Percentiles rank a stretch among this genome's conserved stretches.
These are phyloP conservation scores for Dothistroma septosporum DNA, from an alignment of 2,329 filamentous ascomycete species.

Conservation along the genomic window DNA sequence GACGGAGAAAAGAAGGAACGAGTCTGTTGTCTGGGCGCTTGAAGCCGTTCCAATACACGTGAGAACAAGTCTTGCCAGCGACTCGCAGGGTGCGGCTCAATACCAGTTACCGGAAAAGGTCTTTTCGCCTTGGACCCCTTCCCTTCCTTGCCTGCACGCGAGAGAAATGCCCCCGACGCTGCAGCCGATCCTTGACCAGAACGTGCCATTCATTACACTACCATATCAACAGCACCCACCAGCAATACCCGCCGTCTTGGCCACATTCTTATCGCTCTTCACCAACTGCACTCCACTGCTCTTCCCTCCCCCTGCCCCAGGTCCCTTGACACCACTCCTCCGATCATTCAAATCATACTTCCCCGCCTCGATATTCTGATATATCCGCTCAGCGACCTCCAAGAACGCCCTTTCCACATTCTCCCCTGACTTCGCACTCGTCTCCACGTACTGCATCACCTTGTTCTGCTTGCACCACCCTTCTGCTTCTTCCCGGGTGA, in stretches of 20 bases:
- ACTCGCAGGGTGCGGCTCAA: background rate
- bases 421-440: slow-evolving; percentile 90
- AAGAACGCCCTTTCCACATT: slow-evolving; percentile 91
- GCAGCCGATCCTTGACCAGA: background rate
- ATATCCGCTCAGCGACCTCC: slow-evolving; percentile 90
- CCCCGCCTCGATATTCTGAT: slow-evolving; percentile 92
- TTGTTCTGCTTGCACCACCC: slow-evolving; percentile 84
- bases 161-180: background rate
- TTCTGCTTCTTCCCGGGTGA: slow-evolving; percentile 76
- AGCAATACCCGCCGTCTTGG: slow-evolving; percentile 28
- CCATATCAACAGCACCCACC: slow-evolving; percentile 26
- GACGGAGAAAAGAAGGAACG: no score
- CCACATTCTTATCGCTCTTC: slow-evolving; percentile 38
- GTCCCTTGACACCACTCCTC: slow-evolving; percentile 81
- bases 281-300: slow-evolving; percentile 43
- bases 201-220: background rate
- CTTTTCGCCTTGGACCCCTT: no score
- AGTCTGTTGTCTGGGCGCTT: no score
- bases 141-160: no score
- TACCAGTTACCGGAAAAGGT: background rate
- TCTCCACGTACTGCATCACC: slow-evolving; percentile 91
- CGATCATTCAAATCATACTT: slow-evolving; percentile 93
- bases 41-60: no score
- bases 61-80: no score
- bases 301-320: slow-evolving; percentile 47